Conservation (phyloP, 192 early-diverging fungal genomes). For the Piromyces sp. region DNA sequence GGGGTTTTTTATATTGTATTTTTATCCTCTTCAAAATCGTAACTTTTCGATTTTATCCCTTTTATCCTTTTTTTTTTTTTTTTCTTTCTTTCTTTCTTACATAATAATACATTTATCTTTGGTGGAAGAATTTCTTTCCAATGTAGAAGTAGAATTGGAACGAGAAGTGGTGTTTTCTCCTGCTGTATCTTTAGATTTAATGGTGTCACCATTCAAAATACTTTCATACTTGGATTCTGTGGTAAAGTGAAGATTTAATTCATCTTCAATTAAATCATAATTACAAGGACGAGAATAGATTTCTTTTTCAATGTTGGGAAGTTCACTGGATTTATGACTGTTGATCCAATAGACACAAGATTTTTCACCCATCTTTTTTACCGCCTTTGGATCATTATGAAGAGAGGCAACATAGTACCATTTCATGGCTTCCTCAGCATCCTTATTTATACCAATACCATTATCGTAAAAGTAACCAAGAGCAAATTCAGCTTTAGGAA, state of each 20-base stretch:
- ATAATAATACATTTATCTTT: background rate
- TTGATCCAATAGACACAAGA: background rate
- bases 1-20: too few relatives aligned
- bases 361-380: background rate
- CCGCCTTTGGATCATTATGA: background rate
- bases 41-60: background rate
- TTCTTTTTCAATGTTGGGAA: background rate
- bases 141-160: background rate
- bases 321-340: background rate
- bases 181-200: background rate
- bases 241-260: background rate
- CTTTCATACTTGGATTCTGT: background rate
- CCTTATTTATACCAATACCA: conserved; percentile 3
- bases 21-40: too few relatives aligned
- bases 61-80: background rate
- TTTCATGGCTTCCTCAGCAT: background rate
- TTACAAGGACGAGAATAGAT: background rate
- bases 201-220: background rate
- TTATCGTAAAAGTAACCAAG: conserved; percentile 6
- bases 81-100: background rate
- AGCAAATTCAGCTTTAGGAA: background rate
- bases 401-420: background rate
- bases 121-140: background rate
- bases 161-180: too few relatives aligned
- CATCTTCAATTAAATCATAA: background rate